Conservation (phyloP, 2,329 filamentous ascomycete species). For the Calycina marina region DNA sequence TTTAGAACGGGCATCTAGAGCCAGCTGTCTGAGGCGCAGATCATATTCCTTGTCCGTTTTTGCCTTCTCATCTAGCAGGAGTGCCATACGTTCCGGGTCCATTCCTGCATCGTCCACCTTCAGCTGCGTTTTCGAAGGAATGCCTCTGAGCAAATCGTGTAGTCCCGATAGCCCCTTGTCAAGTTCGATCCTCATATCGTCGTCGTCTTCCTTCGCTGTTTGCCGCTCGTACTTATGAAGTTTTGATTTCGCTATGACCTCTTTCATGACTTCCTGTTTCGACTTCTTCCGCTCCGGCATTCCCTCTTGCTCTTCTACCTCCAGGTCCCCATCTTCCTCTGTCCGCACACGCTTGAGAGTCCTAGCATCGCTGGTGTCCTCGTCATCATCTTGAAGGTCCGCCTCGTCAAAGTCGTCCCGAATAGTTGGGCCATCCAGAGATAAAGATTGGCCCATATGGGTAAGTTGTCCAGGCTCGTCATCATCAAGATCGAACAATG, state of each 20-base stretch:
- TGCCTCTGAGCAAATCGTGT: slow-evolving; percentile 50
- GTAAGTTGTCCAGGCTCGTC: slow-evolving; percentile 59
- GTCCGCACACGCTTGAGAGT: slow-evolving; percentile 41
- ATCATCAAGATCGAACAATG: slow-evolving; percentile 83
- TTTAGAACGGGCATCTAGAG: slow-evolving; percentile 70
- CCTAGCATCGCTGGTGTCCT: slow-evolving; percentile 39
- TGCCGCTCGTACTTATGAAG: slow-evolving; percentile 90
- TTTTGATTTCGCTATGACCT: slow-evolving; percentile 95
- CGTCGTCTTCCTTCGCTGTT: slow-evolving; percentile 81
- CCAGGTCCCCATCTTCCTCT: slow-evolving; percentile 31
- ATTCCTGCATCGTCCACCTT: slow-evolving; percentile 31
- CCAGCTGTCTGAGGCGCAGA: slow-evolving; percentile 63
- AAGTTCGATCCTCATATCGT: slow-evolving; percentile 69
- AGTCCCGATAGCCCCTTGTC: slow-evolving; percentile 73
- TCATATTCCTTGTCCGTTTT: slow-evolving; percentile 82
- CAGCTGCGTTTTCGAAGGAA: slow-evolving; percentile 33
- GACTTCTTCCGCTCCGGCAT: slow-evolving; percentile 78
- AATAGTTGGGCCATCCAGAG: slow-evolving; percentile 38
- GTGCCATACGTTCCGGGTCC: slow-evolving; percentile 47
- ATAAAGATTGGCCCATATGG: slow-evolving; percentile 65
- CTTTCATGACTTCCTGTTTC: slow-evolving; percentile 95
- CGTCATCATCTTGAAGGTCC: slow-evolving; percentile 40
- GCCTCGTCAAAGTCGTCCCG: slow-evolving; percentile 69
- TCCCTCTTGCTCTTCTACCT: slow-evolving; percentile 34
- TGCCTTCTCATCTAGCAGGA: slow-evolving; percentile 43